Percentiles rank a stretch among this genome's conserved stretches.
Conservation (phyloP, 495 filamentous ascomycete species). For the Penicillium antarcticum region DNA sequence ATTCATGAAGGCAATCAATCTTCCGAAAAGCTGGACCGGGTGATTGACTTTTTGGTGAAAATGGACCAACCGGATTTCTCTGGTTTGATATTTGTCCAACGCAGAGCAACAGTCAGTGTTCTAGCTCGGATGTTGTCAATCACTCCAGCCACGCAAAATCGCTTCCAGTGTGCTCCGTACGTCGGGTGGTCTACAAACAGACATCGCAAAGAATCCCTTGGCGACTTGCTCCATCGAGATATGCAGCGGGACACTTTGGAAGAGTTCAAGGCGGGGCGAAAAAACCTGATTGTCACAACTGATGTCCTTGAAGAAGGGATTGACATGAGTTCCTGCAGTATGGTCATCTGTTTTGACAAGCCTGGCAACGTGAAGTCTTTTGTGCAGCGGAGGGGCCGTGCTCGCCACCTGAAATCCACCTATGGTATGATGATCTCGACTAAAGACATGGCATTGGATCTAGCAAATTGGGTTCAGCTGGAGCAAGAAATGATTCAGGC, state of each 20-base stretch:
- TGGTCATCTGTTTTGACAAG: constrained; percentile 81
- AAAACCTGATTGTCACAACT: constrained; percentile 80
- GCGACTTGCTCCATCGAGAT: constrained; percentile 56
- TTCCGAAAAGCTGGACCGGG: constrained; percentile 50
- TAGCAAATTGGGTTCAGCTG: constrained; percentile 55
- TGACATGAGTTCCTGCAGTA: constrained; percentile 79
- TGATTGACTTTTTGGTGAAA: constrained; percentile 53
- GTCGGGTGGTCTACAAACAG: constrained; percentile 64
- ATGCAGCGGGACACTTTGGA: constrained; percentile 59
- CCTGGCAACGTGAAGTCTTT: constrained; percentile 80
- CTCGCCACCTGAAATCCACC: constrained; percentile 66
- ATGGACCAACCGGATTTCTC: constrained; percentile 48
- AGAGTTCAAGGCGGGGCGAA: constrained; percentile 63
- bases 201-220: constrained; percentile 49
- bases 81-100: constrained; percentile 76
- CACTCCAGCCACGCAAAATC: constrained; percentile 53
- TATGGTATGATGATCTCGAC: constrained; percentile 62
- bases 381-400: constrained; percentile 83
- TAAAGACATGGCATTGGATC: constrained; percentile 29
- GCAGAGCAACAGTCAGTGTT: constrained; percentile 66
- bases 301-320: constrained; percentile 91
- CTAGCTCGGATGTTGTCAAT: constrained; percentile 62
- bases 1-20: constrained; percentile 15
- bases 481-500: constrained; percentile 70
- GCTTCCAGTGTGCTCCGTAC: constrained; percentile 59